A percentile compares a stretch with the other conserved stretches of the same genome.
Conservation (phyloP, 257 asterid genomes). For the Ehretia macrophylla region DNA sequence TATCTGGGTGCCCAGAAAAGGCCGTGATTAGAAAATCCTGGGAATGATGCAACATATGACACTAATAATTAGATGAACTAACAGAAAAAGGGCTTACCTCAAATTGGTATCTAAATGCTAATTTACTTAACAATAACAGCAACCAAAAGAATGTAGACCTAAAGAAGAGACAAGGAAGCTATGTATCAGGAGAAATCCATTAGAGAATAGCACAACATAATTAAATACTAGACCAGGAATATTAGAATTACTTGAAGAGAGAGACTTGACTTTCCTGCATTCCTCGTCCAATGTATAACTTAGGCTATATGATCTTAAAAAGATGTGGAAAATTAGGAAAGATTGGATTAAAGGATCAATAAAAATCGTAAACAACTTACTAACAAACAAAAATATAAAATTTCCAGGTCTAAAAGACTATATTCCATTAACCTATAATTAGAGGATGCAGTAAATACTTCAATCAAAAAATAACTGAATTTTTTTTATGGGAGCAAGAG, state of each 20-base stretch:
- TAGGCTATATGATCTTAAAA: slow-evolving; percentile 55
- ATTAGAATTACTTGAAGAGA: slow-evolving; percentile 59
- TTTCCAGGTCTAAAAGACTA: neutral
- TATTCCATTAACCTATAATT: too few relatives aligned
- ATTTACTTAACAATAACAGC: slow-evolving; percentile 70
- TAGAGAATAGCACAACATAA: slow-evolving; percentile 9
- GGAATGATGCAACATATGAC: neutral
- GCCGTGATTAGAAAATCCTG: too few relatives aligned
- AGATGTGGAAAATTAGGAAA: slow-evolving; percentile 11
- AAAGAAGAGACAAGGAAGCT: slow-evolving; percentile 20
- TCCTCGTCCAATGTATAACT: slow-evolving; percentile 86
- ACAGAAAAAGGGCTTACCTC: slow-evolving; percentile 47
- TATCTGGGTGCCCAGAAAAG: too few relatives aligned
- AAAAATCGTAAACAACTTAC: neutral
- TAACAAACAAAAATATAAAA: neutral
- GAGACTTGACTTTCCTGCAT: slow-evolving; percentile 98
- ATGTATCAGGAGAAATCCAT: slow-evolving; percentile 9
- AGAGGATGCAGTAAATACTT: too few relatives aligned
- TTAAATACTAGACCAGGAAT: slow-evolving; percentile 13
- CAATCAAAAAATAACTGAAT: too few relatives aligned
- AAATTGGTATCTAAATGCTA: slow-evolving; percentile 77
- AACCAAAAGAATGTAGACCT: slow-evolving; percentile 94
- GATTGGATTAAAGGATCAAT: too few relatives aligned
- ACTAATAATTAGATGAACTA: neutral
- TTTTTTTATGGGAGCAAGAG: too few relatives aligned